These are phyloP conservation scores for Aspergillus intermedius DNA, from an alignment of 2,329 filamentous ascomycete species.

Conservation along the genomic window DNA sequence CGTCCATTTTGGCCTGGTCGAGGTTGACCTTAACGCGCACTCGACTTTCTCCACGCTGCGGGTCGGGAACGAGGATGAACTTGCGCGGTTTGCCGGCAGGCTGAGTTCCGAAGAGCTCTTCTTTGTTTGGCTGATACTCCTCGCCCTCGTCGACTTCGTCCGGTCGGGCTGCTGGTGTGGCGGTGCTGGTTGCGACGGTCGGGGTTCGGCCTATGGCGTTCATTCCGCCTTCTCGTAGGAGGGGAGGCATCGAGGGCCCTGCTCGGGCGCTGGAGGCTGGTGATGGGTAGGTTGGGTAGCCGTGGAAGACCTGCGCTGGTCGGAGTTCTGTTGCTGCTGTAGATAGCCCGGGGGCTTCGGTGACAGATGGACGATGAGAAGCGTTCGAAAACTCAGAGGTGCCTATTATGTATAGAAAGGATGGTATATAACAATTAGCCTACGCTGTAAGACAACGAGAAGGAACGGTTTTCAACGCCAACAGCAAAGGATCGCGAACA, in stretches of 20 bases:
- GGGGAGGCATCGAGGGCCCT: slow-evolving; percentile 57
- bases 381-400: slow-evolving; percentile 32
- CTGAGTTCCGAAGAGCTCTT: slow-evolving; percentile 76
- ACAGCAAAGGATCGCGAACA: slow-evolving; percentile 11
- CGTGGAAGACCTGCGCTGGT: slow-evolving; percentile 66
- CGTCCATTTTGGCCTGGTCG: slow-evolving; percentile 88
- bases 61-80: slow-evolving; percentile 92
- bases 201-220: slow-evolving; percentile 31
- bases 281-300: slow-evolving; percentile 61
- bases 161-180: slow-evolving; percentile 9
- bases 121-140: slow-evolving; percentile 38
- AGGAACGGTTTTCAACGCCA: slow-evolving; percentile 13
- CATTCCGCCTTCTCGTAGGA: slow-evolving; percentile 53
- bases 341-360: slow-evolving; percentile 42
- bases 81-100: slow-evolving; percentile 89
- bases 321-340: slow-evolving; percentile 59
- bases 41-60: slow-evolving; percentile 63
- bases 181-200: slow-evolving; percentile 26
- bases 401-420: slow-evolving; percentile 25
- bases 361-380: slow-evolving; percentile 60
- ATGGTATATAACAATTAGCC: slow-evolving; percentile 32
- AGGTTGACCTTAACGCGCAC: slow-evolving; percentile 87
- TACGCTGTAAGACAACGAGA: slow-evolving; percentile 23
- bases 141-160: slow-evolving; percentile 19
- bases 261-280: slow-evolving; percentile 46